Evolutionary conservation across 164 flowering plant species (phyloP).

Genomic region (Piper betle): DNA sequence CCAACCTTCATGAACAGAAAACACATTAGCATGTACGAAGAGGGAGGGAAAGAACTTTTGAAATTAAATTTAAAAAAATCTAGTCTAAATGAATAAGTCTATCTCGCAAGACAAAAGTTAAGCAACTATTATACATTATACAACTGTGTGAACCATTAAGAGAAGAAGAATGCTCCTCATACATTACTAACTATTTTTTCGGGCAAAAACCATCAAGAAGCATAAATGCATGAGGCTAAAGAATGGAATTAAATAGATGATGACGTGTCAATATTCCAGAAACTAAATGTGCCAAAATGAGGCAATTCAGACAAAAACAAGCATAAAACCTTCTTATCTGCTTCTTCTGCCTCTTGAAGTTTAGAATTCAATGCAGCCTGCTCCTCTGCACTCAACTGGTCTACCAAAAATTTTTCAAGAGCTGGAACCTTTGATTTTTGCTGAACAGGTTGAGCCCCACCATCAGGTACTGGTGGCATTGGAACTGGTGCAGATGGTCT

Average conservation of each 20-base stretch:
- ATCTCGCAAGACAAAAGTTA: background rate
- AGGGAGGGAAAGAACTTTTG: background rate
- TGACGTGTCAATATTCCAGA: background rate
- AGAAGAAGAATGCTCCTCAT: too few relatives aligned
- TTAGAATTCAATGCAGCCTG: conserved; percentile 59
- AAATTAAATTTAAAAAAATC: background rate
- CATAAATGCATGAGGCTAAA: background rate
- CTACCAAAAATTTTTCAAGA: conserved; percentile 69
- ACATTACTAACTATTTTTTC: too few relatives aligned
- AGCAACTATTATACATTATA: background rate
- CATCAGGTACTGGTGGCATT: conserved; percentile 24
- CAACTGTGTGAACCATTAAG: too few relatives aligned
- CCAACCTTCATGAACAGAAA: conserved; percentile 39
- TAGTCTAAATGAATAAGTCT: background rate
- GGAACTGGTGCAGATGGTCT: conserved; percentile 42
- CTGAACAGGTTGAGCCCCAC: conserved; percentile 24
- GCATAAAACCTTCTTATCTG: conserved; percentile 56
- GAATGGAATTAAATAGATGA: too few relatives aligned
- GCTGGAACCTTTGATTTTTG: conserved; percentile 71
- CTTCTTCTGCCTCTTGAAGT: conserved; percentile 70
- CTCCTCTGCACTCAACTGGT: conserved; percentile 83
- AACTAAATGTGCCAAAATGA: background rate
- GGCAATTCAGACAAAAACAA: background rate
- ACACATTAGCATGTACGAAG: background rate
- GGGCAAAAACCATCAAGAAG: too few relatives aligned